A percentile compares a stretch with the other conserved stretches of the same genome.
Evolutionary conservation across 2,329 filamentous ascomycete species (phyloP).

Genomic region (Sclerotinia sclerotiorum): DNA sequence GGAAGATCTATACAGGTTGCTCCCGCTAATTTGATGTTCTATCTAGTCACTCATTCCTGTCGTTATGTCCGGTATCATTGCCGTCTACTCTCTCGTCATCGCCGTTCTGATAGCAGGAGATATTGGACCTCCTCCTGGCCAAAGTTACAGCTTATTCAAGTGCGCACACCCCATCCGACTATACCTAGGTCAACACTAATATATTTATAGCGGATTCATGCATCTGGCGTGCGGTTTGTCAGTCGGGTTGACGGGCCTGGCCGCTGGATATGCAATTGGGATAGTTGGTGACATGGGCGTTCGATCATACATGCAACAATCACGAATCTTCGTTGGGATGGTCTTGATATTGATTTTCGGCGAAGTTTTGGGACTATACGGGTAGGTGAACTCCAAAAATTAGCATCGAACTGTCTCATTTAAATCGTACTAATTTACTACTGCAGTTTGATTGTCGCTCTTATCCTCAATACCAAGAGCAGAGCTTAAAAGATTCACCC

Average conservation of each 20-base stretch:
- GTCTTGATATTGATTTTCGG: conserved; percentile 98
- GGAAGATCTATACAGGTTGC: background rate
- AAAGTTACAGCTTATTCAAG: conserved; percentile 81
- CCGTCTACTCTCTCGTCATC: conserved; percentile 95
- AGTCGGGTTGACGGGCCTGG: conserved; percentile 88
- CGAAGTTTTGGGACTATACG: conserved; percentile 94
- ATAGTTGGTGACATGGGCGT: conserved; percentile 94
- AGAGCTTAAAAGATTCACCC: conserved; percentile 33
- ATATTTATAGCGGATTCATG: conserved; percentile 71
- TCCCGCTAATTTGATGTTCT: conserved; percentile 15
- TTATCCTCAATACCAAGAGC: conserved; percentile 85
- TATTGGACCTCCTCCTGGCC: conserved; percentile 67
- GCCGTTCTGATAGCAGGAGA: conserved; percentile 93
- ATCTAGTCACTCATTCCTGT: conserved; percentile 73
- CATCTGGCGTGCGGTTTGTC: conserved; percentile 88
- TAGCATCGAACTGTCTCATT: background rate
- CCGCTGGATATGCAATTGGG: conserved; percentile 94
- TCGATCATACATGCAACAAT: conserved; percentile 93
- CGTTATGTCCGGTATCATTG: conserved; percentile 99
- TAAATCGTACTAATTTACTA: conserved; percentile 24
- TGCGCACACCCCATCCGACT: conserved; percentile 45
- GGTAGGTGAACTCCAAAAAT: conserved; percentile 57
- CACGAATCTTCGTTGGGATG: conserved; percentile 96
- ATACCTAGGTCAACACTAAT: conserved; percentile 21
- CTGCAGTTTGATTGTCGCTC: conserved; percentile 79